These are phyloP conservation scores for Pseudohyphozyma bogoriensis DNA, from an alignment of 768 basidiomycete genomes.

Conservation along the genomic window DNA sequence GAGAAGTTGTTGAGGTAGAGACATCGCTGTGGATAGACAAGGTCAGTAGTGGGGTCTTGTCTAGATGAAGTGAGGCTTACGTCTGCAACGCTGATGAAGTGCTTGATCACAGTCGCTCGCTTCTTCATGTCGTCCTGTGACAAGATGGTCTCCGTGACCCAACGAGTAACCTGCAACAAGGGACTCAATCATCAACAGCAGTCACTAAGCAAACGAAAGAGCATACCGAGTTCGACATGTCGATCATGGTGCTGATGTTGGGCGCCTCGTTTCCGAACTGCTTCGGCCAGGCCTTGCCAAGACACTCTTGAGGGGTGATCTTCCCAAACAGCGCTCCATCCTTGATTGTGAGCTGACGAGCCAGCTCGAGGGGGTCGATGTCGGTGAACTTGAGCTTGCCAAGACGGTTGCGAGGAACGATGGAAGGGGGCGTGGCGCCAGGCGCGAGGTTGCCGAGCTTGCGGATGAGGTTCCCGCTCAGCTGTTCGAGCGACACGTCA, in stretches of 20 bases:
- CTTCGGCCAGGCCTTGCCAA: conserved; percentile 59
- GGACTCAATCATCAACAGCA: not conserved
- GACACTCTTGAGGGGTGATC: conserved; percentile 81
- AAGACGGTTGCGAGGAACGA: conserved; percentile 60
- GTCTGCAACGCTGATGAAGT: conserved; percentile 83
- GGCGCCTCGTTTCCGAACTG: conserved; percentile 49
- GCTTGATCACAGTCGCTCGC: conserved; percentile 71
- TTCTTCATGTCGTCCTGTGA: conserved; percentile 66
- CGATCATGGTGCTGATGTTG: conserved; percentile 77
- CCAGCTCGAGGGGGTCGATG: conserved; percentile 78
- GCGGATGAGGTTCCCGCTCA: conserved; percentile 19
- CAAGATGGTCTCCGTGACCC: conserved; percentile 81
- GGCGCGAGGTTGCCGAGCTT: conserved; percentile 30
- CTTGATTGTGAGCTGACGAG: conserved; percentile 83
- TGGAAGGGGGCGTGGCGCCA: conserved; percentile 55
- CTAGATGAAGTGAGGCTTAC: conserved; percentile 47
- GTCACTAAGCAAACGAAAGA: not conserved
- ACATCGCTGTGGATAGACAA: conserved; percentile 55
- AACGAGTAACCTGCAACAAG: conserved; percentile 64
- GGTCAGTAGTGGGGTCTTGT: not conserved
- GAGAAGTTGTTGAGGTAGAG: conserved; percentile 85
- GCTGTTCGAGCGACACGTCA: not conserved
- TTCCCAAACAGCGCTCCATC: conserved; percentile 77
- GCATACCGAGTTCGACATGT: conserved; percentile 70
- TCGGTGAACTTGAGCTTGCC: conserved; percentile 74